Evolutionary conservation across 768 basidiomycete species (phyloP).

Genomic region (Russula compacta): DNA sequence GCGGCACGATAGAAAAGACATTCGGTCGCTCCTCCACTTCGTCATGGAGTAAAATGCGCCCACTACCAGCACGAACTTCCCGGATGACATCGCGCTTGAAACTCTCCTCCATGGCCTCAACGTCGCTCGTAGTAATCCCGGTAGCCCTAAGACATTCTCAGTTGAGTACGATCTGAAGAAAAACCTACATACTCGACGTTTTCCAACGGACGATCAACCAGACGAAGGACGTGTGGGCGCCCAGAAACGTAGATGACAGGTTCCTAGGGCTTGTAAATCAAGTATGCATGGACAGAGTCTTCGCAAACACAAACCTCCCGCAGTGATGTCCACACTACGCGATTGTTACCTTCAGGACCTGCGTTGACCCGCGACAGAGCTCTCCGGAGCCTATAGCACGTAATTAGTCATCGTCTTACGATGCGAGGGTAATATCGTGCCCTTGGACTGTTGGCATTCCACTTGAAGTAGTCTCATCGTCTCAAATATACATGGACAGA

Average conservation of each 20-base stretch:
- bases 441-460: conserved; percentile 96
- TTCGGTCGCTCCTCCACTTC: conserved; percentile 93
- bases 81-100: conserved; percentile 83
- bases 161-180: background rate
- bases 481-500: background rate
- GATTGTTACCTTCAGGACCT: conserved; percentile 62
- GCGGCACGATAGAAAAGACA: conserved; percentile 81
- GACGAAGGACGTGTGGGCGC: conserved; percentile 81
- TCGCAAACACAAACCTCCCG: conserved; percentile 54
- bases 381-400: conserved; percentile 49
- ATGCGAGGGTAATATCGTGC: conserved; percentile 29
- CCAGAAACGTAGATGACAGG: conserved; percentile 88
- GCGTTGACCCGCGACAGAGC: conserved; percentile 77
- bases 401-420: background rate
- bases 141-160: conserved; percentile 54
- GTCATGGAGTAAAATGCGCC: conserved; percentile 86
- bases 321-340: conserved; percentile 89
- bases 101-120: conserved; percentile 82
- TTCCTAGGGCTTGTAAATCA: conserved; percentile 42
- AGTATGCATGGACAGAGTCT: background rate
- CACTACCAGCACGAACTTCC: conserved; percentile 63
- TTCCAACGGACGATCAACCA: conserved; percentile 79
- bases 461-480: conserved; percentile 33
- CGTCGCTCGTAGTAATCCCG: conserved; percentile 81
- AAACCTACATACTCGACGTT: conserved; percentile 74